phyloP scores from a whole-genome alignment of 140 eudicot species.

The Oenanthe javanica region DNA sequence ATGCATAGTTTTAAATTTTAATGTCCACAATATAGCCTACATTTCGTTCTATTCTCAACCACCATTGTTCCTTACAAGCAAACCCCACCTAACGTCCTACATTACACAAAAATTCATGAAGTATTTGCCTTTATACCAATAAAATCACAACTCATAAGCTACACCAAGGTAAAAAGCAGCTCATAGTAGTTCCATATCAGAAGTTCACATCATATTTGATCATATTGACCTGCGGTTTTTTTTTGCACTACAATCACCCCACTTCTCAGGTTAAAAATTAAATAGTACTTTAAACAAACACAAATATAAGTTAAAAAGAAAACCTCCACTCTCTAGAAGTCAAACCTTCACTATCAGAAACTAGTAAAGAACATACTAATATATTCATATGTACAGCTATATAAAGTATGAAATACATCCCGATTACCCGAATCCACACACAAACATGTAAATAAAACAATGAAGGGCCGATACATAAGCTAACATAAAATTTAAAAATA shows the following conservation, averaged over 20 bases:
- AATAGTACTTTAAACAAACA: too few relatives aligned
- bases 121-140: not conserved
- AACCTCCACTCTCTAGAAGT: not conserved
- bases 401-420: not conserved
- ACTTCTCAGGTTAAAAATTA: not conserved
- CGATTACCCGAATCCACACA: not conserved
- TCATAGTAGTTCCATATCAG: not conserved
- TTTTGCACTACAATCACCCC: not conserved
- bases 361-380: not conserved
- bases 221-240: not conserved
- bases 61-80: not conserved
- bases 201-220: not conserved
- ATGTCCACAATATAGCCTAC: too few relatives aligned
- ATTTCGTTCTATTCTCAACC: not conserved
- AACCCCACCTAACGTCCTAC: not conserved
- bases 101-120: not conserved
- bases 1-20: too few relatives aligned
- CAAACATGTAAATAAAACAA: not conserved
- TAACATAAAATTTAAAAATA: too few relatives aligned
- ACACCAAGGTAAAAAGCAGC: not conserved
- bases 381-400: not conserved
- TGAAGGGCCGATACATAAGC: not conserved
- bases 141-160: not conserved
- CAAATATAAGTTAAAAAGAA: not conserved
- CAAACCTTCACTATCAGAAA: not conserved